phyloP scores from a whole-genome alignment of 306 rosid species.

The Psophocarpus tetragonolobus region DNA sequence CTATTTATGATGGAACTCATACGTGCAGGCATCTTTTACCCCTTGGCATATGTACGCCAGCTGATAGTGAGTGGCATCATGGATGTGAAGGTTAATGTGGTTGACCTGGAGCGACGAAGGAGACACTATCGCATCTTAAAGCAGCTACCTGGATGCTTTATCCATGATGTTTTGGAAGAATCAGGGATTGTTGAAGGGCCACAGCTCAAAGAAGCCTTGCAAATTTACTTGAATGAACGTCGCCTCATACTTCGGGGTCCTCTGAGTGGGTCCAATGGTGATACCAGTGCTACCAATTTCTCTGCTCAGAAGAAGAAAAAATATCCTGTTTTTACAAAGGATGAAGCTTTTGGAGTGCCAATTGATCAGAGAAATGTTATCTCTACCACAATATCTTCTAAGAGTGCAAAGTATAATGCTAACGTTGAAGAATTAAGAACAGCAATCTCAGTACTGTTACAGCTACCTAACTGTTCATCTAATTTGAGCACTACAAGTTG shows the following conservation, averaged over 20 bases:
- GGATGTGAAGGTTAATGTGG: constrained; percentile 58
- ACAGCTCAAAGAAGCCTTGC: constrained; percentile 62
- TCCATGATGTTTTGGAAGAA: constrained; percentile 68
- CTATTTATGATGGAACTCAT: constrained; percentile 81
- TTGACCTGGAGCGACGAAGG: constrained; percentile 60
- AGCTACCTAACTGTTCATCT: constrained; percentile 55
- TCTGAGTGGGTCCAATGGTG: constrained; percentile 39
- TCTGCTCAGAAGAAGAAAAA: constrained; percentile 49
- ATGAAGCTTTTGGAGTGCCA: constrained; percentile 47
- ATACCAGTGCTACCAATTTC: constrained; percentile 33
- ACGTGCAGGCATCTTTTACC: constrained; percentile 77
- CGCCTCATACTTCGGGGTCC: constrained; percentile 67
- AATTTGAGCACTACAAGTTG: constrained; percentile 45
- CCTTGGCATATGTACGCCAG: constrained; percentile 92
- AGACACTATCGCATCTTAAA: constrained; percentile 75
- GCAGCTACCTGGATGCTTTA: constrained; percentile 65
- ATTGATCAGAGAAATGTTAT: constrained; percentile 44
- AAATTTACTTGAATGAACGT: constrained; percentile 74
- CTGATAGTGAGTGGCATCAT: constrained; percentile 88
- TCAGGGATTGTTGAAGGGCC: constrained; percentile 63
- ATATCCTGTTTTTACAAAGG: constrained; percentile 52
- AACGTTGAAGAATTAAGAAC: constrained; percentile 74
- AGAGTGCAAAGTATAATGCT: constrained; percentile 50
- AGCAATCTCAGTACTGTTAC: constrained; percentile 64
- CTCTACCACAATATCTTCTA: constrained; percentile 40